Conservation (phyloP, 805 yeast species). For the Candida mattraensis region DNA sequence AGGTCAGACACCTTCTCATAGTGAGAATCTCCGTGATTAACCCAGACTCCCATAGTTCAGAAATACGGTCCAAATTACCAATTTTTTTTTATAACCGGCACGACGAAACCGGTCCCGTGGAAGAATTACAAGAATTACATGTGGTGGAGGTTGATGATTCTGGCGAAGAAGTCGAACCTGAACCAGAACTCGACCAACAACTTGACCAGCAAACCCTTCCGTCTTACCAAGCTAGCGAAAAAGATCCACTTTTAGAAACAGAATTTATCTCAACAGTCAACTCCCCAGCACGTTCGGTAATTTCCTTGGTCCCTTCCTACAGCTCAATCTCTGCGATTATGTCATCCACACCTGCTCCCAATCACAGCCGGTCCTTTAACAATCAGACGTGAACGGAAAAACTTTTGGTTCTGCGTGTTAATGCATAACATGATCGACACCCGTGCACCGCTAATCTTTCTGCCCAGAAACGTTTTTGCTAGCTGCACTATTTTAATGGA, state of each 20-base stretch:
- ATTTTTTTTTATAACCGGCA: slow-evolving; percentile 43
- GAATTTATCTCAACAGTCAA: slow-evolving; percentile 24
- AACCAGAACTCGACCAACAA: background rate
- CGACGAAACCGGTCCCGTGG: slow-evolving; percentile 23
- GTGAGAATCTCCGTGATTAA: slow-evolving; percentile 46
- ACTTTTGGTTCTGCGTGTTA: background rate
- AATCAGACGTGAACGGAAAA: slow-evolving; percentile 1
- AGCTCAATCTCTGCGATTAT: slow-evolving; percentile 15
- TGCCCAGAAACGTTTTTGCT: no score
- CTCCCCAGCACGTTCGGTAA: slow-evolving; percentile 13
- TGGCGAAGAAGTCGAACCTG: background rate
- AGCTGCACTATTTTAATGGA: no score
- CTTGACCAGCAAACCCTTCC: background rate
- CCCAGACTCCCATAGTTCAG: slow-evolving; percentile 50
- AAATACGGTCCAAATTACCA: slow-evolving; percentile 53
- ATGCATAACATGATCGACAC: no score
- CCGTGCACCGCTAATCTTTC: no score
- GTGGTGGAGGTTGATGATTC: slow-evolving; percentile 1
- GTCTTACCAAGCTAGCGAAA: slow-evolving; percentile 19
- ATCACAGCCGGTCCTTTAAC: no score
- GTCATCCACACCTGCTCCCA: slow-evolving; percentile 8
- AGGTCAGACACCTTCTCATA: slow-evolving; percentile 46
- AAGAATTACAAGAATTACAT: background rate
- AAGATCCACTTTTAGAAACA: no score
- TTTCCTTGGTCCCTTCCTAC: slow-evolving; percentile 27